phyloP scores from a whole-genome alignment of 176 grass and related monocot species.

The Calamus simplicifolius region DNA sequence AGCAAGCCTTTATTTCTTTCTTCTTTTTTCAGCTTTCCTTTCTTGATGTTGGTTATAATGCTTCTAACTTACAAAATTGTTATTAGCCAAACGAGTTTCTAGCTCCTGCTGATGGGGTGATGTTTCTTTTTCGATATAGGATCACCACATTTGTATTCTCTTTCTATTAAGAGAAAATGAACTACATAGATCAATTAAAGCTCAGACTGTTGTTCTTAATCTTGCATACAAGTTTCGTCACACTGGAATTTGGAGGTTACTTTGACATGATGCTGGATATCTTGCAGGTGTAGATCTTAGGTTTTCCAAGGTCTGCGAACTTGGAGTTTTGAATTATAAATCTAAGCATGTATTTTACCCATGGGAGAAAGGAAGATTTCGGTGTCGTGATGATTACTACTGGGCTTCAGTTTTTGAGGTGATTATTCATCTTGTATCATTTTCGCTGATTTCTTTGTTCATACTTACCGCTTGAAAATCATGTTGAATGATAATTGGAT shows the following conservation, averaged over 20 bases:
- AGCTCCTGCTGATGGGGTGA: too few species aligned
- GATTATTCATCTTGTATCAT: slow-evolving; percentile 16
- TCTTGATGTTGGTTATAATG: too few species aligned
- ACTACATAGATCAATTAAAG: too few species aligned
- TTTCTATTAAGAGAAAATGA: too few species aligned
- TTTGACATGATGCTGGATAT: slow-evolving; percentile 19
- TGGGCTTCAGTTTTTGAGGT: slow-evolving; percentile 97
- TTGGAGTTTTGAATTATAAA: slow-evolving; percentile 84
- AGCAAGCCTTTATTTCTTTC: too few species aligned
- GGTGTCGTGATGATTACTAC: slow-evolving; percentile 89
- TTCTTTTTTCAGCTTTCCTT: too few species aligned
- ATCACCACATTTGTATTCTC: too few species aligned
- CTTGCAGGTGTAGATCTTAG: slow-evolving; percentile 73
- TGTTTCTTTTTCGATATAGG: too few species aligned
- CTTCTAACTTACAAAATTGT: too few species aligned
- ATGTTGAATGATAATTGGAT: background rate
- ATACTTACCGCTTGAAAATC: background rate
- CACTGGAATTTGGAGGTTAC: background rate
- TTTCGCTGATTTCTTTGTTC: background rate
- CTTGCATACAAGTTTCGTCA: too few species aligned
- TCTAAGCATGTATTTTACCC: slow-evolving; percentile 83
- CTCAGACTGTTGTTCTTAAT: too few species aligned
- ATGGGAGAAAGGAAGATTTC: slow-evolving; percentile 59
- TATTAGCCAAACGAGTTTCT: too few species aligned
- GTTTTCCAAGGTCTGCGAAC: slow-evolving; percentile 76